phyloP scores from a whole-genome alignment of 1,139 yeast genomes.

The Taphrina deformans region DNA sequence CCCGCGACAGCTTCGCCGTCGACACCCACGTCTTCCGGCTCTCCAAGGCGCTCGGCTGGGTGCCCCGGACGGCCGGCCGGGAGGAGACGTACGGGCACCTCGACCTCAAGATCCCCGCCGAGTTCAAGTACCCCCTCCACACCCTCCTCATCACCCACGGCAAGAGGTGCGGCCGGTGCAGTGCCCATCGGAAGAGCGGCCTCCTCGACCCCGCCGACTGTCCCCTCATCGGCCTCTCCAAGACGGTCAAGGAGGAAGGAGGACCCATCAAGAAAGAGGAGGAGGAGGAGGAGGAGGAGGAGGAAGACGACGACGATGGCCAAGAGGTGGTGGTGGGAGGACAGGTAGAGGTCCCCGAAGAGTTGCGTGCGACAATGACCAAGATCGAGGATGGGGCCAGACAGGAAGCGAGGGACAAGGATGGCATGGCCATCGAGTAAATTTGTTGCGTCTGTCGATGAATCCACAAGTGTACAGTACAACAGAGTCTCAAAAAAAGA shows the following conservation, averaged over 20 bases:
- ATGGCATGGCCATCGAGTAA: conserved; percentile 12
- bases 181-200: conserved; percentile 28
- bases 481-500: too few species aligned
- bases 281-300: conserved; percentile 32
- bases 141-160: conserved; percentile 30
- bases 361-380: conserved; percentile 31
- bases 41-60: conserved; percentile 29
- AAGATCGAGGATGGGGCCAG: conserved; percentile 33
- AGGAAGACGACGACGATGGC: conserved; percentile 4
- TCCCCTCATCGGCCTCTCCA: conserved; percentile 16
- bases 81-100: conserved; percentile 32
- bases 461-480: too few species aligned
- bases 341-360: conserved; percentile 1
- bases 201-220: conserved; percentile 13
- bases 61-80: conserved; percentile 25
- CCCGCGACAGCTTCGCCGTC: conserved; percentile 34
- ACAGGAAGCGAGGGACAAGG: conserved; percentile 20
- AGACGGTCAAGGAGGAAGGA: conserved; percentile 33
- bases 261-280: not conserved
- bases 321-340: not conserved
- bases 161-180: conserved; percentile 24
- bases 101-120: conserved; percentile 29
- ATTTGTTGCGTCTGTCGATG: too few species aligned
- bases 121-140: conserved; percentile 32
- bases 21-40: conserved; percentile 34